A percentile compares a stretch with the other conserved stretches of the same genome.
Conservation (phyloP, 345 rosid species). For the Rhizophora mangle region DNA sequence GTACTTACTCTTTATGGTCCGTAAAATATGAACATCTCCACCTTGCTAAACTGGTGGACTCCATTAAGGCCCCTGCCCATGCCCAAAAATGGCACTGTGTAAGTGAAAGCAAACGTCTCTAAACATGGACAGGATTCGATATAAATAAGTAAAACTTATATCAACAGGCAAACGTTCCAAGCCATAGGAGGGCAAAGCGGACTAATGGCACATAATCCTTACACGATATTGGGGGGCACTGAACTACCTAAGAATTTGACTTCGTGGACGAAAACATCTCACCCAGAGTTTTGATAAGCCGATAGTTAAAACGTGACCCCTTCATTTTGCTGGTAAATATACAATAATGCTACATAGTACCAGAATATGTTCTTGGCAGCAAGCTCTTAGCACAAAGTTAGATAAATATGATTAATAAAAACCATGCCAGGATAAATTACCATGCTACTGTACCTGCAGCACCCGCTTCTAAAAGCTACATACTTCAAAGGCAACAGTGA, state of each 20-base stretch:
- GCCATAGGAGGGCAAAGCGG: background rate
- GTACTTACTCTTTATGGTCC: conserved; percentile 62
- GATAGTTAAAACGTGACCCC: background rate
- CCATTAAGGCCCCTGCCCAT: conserved; percentile 81
- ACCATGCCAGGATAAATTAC: conserved; percentile 29
- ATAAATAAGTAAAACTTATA: background rate
- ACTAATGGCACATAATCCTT: background rate
- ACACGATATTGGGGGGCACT: background rate
- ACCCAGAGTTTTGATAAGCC: background rate
- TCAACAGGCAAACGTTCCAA: too few relatives aligned
- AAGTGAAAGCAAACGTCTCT: background rate
- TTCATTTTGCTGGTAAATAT: too few relatives aligned
- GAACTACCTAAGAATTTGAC: background rate
- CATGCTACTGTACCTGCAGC: conserved; percentile 85
- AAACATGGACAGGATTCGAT: background rate
- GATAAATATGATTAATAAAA: background rate
- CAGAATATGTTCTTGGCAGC: background rate
- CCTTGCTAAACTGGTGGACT: conserved; percentile 94
- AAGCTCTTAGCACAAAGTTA: background rate
- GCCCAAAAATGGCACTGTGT: conserved; percentile 1
- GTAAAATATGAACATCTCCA: conserved; percentile 82
- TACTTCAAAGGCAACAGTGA: too few relatives aligned
- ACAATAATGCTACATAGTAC: too few relatives aligned
- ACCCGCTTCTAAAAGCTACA: conserved; percentile 55
- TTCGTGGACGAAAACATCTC: background rate